phyloP scores from a whole-genome alignment of 2,329 filamentous ascomycete species.

The Neonectria coccinea region DNA sequence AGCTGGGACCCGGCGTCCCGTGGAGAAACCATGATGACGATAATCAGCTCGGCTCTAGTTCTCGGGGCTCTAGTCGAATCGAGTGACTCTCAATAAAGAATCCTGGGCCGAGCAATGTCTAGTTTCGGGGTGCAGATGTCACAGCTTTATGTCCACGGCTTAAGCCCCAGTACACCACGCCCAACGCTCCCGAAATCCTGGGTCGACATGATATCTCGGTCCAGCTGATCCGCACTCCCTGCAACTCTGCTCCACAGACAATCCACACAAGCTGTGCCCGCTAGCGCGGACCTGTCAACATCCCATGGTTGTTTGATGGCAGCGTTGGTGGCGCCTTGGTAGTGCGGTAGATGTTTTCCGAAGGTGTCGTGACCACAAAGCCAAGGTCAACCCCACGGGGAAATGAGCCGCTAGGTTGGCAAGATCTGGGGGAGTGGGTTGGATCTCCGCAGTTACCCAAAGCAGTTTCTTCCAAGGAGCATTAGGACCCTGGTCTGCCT shows the following conservation, averaged over 20 bases:
- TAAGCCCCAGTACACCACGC: background rate
- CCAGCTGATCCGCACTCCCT: slow-evolving; percentile 23
- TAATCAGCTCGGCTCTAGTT: background rate
- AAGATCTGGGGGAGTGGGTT: slow-evolving; percentile 14
- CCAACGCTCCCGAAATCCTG: slow-evolving; percentile 1
- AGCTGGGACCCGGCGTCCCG: slow-evolving; percentile 21
- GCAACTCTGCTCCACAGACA: background rate
- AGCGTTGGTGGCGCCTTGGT: slow-evolving; percentile 10
- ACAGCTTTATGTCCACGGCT: slow-evolving; percentile 3
- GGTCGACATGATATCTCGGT: slow-evolving; percentile 9
- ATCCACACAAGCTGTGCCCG: background rate
- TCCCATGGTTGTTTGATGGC: background rate
- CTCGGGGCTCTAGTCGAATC: background rate
- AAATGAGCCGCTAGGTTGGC: slow-evolving; percentile 15
- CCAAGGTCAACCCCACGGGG: slow-evolving; percentile 19
- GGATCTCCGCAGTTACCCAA: background rate
- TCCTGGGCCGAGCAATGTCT: background rate
- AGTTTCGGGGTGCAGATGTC: background rate
- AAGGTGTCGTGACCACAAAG: background rate
- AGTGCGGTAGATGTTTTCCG: slow-evolving; percentile 29
- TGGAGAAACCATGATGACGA: slow-evolving; percentile 1
- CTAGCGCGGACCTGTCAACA: background rate
- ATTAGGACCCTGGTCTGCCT: background rate
- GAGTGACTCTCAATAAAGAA: background rate
- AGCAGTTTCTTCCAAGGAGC: background rate